These are phyloP conservation scores for Tricholoma matsutake DNA, from an alignment of 768 basidiomycete genomes.

Conservation along the genomic window DNA sequence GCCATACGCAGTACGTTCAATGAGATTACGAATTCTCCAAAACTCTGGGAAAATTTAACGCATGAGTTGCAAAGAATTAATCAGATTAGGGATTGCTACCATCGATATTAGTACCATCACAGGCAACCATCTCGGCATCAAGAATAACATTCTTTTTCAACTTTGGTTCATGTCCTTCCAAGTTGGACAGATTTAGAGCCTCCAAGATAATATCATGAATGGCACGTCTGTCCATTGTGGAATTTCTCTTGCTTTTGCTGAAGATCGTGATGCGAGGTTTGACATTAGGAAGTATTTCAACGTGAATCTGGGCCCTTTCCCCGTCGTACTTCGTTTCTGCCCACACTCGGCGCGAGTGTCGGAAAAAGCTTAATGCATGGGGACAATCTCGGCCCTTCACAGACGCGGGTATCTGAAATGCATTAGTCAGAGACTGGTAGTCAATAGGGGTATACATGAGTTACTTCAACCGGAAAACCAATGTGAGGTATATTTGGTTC, in stretches of 20 bases:
- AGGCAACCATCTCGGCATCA: slow-evolving; percentile 93
- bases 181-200: slow-evolving; percentile 45
- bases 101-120: slow-evolving; percentile 64
- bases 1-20: slow-evolving; percentile 57
- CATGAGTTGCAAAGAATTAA: background rate
- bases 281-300: slow-evolving; percentile 42
- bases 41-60: slow-evolving; percentile 49
- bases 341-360: slow-evolving; percentile 51
- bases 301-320: slow-evolving; percentile 91
- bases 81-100: slow-evolving; percentile 41
- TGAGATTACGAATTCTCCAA: slow-evolving; percentile 64
- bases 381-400: slow-evolving; percentile 63
- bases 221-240: slow-evolving; percentile 71
- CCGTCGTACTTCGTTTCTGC: slow-evolving; percentile 96
- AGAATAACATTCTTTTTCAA: slow-evolving; percentile 44
- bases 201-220: slow-evolving; percentile 59
- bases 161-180: slow-evolving; percentile 9
- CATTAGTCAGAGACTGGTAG: background rate
- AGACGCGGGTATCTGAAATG: slow-evolving; percentile 75
- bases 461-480: slow-evolving; percentile 63
- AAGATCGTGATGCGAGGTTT: slow-evolving; percentile 65
- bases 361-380: slow-evolving; percentile 51
- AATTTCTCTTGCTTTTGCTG: slow-evolving; percentile 85
- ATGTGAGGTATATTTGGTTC: slow-evolving; percentile 38
- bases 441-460: background rate